Conservation (phyloP, 139 green algal genomes). For the Limnomonas spitsbergensis region DNA sequence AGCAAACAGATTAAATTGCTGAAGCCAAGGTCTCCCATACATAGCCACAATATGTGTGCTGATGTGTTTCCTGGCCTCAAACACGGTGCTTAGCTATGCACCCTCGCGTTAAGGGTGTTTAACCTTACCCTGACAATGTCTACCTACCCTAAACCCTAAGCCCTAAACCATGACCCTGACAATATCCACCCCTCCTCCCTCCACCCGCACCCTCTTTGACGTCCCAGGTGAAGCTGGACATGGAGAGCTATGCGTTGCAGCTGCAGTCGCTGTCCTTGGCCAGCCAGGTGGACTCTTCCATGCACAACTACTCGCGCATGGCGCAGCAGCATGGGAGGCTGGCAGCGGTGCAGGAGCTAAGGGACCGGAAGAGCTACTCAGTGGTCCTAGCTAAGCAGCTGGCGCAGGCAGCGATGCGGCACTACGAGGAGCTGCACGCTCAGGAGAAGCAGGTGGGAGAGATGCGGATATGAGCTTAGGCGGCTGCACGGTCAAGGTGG, state of each 20-base stretch:
- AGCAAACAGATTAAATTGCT: too few species aligned
- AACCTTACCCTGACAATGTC: too few species aligned
- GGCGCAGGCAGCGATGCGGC: not conserved
- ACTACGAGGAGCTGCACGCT: slow-evolving; percentile 6
- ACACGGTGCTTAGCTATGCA: too few species aligned
- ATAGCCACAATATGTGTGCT: too few species aligned
- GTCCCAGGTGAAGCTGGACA: slow-evolving; percentile 23
- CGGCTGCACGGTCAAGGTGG: too few species aligned
- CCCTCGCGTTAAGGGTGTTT: too few species aligned
- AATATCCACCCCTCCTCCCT: not conserved
- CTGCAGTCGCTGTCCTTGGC: not conserved
- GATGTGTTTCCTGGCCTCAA: too few species aligned
- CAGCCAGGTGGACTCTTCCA: not conserved
- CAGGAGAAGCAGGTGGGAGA: slow-evolving; percentile 19
- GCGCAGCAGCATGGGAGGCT: not conserved
- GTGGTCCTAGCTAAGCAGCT: slow-evolving; percentile 5
- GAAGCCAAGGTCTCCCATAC: too few species aligned
- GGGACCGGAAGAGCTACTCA: not conserved
- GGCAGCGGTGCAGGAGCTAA: not conserved
- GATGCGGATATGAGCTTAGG: not conserved
- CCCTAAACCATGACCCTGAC: too few species aligned
- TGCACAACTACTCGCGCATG: not conserved
- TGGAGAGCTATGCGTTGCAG: slow-evolving; percentile 21
- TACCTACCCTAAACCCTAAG: too few species aligned
- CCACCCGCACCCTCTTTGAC: not conserved